phyloP scores from a whole-genome alignment of 2,329 filamentous ascomycete genomes.

The Colletotrichum musae region DNA sequence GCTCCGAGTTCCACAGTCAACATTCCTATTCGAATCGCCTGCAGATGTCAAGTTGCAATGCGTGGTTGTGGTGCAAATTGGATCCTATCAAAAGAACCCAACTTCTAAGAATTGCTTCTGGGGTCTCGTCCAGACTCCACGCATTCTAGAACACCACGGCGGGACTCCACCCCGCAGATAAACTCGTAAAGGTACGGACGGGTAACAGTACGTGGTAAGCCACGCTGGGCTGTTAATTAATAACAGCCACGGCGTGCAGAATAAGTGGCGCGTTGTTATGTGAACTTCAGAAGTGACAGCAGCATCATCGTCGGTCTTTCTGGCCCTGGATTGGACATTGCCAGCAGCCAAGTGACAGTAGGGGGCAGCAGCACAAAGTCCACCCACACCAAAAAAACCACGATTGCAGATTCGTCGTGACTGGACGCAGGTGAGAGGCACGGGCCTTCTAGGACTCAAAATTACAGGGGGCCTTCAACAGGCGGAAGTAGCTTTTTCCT shows the following conservation, averaged over 20 bases:
- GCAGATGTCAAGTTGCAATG: constrained; percentile 13
- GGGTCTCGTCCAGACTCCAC: neutral
- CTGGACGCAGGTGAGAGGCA: constrained; percentile 27
- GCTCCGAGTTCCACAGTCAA: constrained; percentile 13
- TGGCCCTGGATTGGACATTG: constrained; percentile 14
- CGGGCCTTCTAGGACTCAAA: too few species aligned
- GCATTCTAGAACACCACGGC: neutral
- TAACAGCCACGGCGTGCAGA: neutral
- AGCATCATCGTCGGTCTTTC: constrained; percentile 3
- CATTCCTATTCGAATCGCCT: constrained; percentile 8
- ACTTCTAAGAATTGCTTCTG: too few species aligned
- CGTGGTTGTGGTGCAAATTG: neutral
- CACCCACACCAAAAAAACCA: constrained; percentile 6
- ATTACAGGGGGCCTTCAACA: too few species aligned
- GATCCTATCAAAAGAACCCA: neutral
- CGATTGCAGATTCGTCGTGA: constrained; percentile 14
- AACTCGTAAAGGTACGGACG: too few species aligned
- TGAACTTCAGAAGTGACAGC: neutral
- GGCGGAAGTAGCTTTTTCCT: too few species aligned
- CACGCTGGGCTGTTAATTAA: neutral
- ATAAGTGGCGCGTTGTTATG: constrained; percentile 18
- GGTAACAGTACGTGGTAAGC: neutral
- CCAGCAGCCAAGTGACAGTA: constrained; percentile 11
- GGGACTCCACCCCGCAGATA: constrained; percentile 7
- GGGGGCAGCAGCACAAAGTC: constrained; percentile 19